Conservation (phyloP, 768 basidiomycete species). For the Pleurotus salmoneostramineus region DNA sequence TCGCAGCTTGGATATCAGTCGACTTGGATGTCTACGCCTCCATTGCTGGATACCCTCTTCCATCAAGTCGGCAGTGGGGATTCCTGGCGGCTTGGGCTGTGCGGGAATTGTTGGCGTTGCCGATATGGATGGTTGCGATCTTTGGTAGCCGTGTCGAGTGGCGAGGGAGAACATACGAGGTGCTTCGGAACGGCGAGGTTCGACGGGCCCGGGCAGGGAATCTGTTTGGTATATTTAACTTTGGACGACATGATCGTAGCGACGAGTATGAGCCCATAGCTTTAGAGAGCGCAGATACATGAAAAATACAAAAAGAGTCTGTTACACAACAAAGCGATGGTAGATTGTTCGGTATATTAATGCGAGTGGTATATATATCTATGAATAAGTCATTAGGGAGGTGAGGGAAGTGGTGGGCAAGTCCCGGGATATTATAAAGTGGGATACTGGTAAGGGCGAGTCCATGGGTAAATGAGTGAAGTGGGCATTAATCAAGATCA, state of each 20-base stretch:
- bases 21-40: conserved; percentile 84
- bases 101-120: conserved; percentile 81
- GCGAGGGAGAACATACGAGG: conserved; percentile 78
- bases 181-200: conserved; percentile 73
- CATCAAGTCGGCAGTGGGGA: conserved; percentile 38
- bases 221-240: conserved; percentile 20
- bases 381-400: conserved; percentile 4
- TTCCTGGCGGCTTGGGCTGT: conserved; percentile 78
- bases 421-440: not conserved
- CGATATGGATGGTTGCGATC: conserved; percentile 84
- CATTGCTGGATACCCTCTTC: conserved; percentile 63
- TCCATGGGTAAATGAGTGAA: not conserved
- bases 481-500: not conserved
- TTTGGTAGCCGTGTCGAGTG: conserved; percentile 80
- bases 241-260: conserved; percentile 11
- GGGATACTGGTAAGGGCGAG: not conserved
- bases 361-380: conserved; percentile 9
- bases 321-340: not conserved
- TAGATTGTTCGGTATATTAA: conserved; percentile 8
- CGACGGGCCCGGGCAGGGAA: conserved; percentile 21
- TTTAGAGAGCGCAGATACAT: conserved; percentile 7
- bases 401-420: not conserved
- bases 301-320: not conserved
- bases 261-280: conserved; percentile 30
- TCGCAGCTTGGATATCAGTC: conserved; percentile 65